Evolutionary conservation across 371 early-diverging fungal genomes (phyloP).

Genomic region (Saksenaea oblongispora): DNA sequence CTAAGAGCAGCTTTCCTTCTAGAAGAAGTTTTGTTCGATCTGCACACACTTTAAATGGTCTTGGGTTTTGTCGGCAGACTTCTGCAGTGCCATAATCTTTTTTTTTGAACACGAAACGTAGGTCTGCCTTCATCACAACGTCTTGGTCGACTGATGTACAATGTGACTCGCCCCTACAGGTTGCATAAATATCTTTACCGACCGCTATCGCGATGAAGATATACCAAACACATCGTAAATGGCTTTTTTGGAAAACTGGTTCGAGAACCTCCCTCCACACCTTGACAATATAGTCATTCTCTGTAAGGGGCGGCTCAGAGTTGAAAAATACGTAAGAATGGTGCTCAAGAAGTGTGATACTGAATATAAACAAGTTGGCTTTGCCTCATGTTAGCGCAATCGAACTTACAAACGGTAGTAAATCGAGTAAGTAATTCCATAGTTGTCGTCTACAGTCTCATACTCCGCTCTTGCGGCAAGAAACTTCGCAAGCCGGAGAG

Average conservation of each 20-base stretch:
- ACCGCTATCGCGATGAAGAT: no score
- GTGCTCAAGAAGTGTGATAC: not conserved
- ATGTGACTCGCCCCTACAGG: no score
- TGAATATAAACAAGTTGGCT: not conserved
- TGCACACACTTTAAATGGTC: not conserved
- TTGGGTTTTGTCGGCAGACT: not conserved
- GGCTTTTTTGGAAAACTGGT: not conserved
- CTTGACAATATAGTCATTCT: not conserved
- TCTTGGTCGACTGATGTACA: not conserved
- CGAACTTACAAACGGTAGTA: not conserved
- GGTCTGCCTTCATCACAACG: not conserved
- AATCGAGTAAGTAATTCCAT: not conserved
- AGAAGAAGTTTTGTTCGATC: not conserved
- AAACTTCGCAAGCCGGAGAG: no score
- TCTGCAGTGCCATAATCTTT: not conserved
- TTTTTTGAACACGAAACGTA: not conserved
- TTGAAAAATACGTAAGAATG: not conserved
- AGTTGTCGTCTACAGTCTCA: not conserved
- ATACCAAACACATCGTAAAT: not conserved
- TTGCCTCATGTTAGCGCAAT: not conserved
- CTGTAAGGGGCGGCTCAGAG: not conserved
- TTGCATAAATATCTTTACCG: no score
- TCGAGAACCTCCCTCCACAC: not conserved
- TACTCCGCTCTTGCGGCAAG: no score
- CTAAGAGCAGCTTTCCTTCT: not conserved